phyloP scores from a whole-genome alignment of 1,284 basidiomycete genomes.

The Melampsora larici-populina region DNA sequence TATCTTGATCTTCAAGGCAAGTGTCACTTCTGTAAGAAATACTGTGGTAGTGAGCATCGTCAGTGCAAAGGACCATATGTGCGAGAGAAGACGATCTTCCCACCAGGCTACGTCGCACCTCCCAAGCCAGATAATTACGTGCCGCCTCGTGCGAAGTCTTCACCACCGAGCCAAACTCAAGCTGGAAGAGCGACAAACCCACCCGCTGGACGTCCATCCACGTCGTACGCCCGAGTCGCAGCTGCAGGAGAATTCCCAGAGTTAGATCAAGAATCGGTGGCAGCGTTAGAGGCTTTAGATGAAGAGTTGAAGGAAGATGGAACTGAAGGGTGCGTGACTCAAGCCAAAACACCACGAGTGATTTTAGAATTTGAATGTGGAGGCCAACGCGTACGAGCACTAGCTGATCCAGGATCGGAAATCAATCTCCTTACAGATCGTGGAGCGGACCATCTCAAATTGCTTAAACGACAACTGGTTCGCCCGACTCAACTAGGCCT shows the following conservation, averaged over 20 bases:
- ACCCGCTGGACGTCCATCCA: not conserved
- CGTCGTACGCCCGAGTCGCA: not conserved
- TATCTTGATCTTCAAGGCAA: not conserved
- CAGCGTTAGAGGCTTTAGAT: not conserved
- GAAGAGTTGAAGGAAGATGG: not conserved
- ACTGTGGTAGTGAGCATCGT: not conserved
- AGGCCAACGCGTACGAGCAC: not conserved
- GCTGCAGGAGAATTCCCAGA: not conserved
- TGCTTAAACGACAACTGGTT: not conserved
- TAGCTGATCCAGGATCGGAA: not conserved
- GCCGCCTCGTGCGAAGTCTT: not conserved
- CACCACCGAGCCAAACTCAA: not conserved
- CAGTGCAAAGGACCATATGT: not conserved
- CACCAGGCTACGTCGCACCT: not conserved
- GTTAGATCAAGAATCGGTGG: not conserved
- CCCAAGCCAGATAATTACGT: not conserved
- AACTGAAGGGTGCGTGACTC: not conserved
- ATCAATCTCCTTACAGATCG: not conserved
- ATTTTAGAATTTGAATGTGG: not conserved
- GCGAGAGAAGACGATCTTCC: not conserved
- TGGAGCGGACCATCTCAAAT: not conserved
- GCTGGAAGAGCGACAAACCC: not conserved
- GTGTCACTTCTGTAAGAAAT: conserved; percentile 9
- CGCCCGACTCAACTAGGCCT: not conserved
- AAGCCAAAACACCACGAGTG: not conserved